These are phyloP conservation scores for Fusarium oxysporum DNA, from an alignment of 2,329 filamentous ascomycete species.

Conservation along the genomic window DNA sequence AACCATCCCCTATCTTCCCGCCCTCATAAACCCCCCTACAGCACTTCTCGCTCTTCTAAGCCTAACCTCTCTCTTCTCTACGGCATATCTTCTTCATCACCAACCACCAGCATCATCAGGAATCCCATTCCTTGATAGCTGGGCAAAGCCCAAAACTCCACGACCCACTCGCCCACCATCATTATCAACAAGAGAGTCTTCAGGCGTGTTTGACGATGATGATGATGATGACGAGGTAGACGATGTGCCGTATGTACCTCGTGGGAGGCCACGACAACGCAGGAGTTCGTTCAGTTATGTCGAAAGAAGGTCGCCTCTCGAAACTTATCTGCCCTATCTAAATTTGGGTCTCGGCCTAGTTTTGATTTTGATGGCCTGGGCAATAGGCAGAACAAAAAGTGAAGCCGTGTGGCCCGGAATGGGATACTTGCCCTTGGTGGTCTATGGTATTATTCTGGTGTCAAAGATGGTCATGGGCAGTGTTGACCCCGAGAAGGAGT, in stretches of 20 bases:
- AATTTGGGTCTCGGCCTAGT: conserved; percentile 69
- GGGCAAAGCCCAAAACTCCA: conserved; percentile 49
- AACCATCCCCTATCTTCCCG: conserved; percentile 63
- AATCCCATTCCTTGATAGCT: conserved; percentile 61
- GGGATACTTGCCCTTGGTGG: conserved; percentile 64
- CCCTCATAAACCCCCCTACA: conserved; percentile 50
- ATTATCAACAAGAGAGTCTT: conserved; percentile 30
- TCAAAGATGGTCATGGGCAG: conserved; percentile 75
- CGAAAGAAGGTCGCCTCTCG: conserved; percentile 59
- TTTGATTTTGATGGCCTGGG: conserved; percentile 59
- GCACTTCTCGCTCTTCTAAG: conserved; percentile 65
- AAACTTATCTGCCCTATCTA: conserved; percentile 68
- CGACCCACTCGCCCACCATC: conserved; percentile 42
- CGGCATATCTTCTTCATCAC: conserved; percentile 69
- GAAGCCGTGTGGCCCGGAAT: conserved; percentile 56
- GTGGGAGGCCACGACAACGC: conserved; percentile 31
- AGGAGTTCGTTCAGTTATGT: conserved; percentile 40
- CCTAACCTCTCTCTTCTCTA: conserved; percentile 72
- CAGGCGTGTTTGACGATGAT: conserved; percentile 23
- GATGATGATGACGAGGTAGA: conserved; percentile 36
- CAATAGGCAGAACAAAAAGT: conserved; percentile 50
- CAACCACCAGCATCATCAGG: conserved; percentile 67
- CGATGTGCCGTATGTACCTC: conserved; percentile 14
- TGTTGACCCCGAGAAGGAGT: conserved; percentile 74
- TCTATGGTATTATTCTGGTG: conserved; percentile 70